Evolutionary conservation across 495 filamentous ascomycete species (phyloP).

Genomic region (Lasiosphaeria hispida): DNA sequence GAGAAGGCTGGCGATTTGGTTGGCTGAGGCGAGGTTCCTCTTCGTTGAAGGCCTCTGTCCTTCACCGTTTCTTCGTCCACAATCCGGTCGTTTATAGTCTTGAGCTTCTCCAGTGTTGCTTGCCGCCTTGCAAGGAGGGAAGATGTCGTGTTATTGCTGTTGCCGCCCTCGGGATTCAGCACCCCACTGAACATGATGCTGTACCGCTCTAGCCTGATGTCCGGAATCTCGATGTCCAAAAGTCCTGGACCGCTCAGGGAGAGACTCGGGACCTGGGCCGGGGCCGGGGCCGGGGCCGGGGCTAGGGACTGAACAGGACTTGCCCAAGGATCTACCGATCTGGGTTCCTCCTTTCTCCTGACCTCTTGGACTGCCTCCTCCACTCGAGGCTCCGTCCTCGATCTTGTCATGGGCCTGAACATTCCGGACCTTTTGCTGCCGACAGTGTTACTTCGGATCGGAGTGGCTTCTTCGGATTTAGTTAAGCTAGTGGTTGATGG

Average conservation of each 20-base stretch:
- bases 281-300: slow-evolving; percentile 2
- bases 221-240: slow-evolving; percentile 78
- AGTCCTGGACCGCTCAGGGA: slow-evolving; percentile 15
- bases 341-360: slow-evolving; percentile 8
- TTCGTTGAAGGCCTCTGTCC: slow-evolving; percentile 33
- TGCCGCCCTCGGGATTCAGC: slow-evolving; percentile 44
- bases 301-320: slow-evolving; percentile 17
- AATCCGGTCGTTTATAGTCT: slow-evolving; percentile 47
- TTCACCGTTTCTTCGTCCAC: slow-evolving; percentile 33
- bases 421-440: slow-evolving; percentile 25
- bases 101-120: slow-evolving; percentile 64
- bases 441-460: slow-evolving; percentile 40
- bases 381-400: slow-evolving; percentile 34
- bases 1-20: slow-evolving; percentile 59
- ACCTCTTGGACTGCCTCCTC: slow-evolving; percentile 18
- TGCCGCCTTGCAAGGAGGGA: slow-evolving; percentile 65
- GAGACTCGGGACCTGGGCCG: too few relatives aligned
- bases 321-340: neutral
- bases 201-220: slow-evolving; percentile 79
- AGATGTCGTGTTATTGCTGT: slow-evolving; percentile 24
- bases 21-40: slow-evolving; percentile 59
- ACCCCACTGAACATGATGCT: slow-evolving; percentile 91
- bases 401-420: slow-evolving; percentile 39
- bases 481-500: slow-evolving; percentile 1
- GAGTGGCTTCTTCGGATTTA: slow-evolving; percentile 10